A percentile compares a stretch with the other conserved stretches of the same genome.
Evolutionary conservation across 2,329 filamentous ascomycete genomes (phyloP).

Genomic region (Penicillium corylophilum): DNA sequence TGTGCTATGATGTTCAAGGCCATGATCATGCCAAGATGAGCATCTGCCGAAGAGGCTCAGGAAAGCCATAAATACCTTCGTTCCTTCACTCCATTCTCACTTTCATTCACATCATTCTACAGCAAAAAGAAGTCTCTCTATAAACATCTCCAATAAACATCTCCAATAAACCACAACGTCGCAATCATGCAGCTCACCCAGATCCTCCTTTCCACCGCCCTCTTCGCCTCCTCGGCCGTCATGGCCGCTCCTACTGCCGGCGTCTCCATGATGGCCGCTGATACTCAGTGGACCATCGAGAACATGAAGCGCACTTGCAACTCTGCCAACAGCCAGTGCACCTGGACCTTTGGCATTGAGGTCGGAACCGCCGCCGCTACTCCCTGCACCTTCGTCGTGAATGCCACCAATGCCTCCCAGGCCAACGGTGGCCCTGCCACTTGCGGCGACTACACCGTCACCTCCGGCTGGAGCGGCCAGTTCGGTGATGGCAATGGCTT

Average conservation of each 20-base stretch:
- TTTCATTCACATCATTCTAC: neutral
- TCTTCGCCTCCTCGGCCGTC: slow-evolving; percentile 37
- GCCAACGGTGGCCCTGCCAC: slow-evolving; percentile 42
- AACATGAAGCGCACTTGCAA: slow-evolving; percentile 45
- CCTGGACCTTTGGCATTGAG: slow-evolving; percentile 48
- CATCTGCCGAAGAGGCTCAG: neutral
- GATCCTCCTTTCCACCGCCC: slow-evolving; percentile 33
- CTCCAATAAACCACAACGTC: slow-evolving; percentile 7
- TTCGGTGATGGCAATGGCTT: slow-evolving; percentile 56
- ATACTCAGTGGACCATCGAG: slow-evolving; percentile 47
- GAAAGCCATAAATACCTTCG: slow-evolving; percentile 15
- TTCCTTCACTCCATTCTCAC: neutral
- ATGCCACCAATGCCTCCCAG: slow-evolving; percentile 35
- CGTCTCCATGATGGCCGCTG: slow-evolving; percentile 43
- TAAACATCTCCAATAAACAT: neutral
- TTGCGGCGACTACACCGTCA: slow-evolving; percentile 54
- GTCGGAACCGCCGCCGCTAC: slow-evolving; percentile 29
- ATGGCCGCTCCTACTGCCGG: slow-evolving; percentile 38
- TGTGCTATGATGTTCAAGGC: neutral
- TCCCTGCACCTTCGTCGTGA: slow-evolving; percentile 43
- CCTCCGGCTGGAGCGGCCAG: slow-evolving; percentile 57
- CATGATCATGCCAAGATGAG: neutral
- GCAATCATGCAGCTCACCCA: slow-evolving; percentile 48
- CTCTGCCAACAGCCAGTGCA: slow-evolving; percentile 41
- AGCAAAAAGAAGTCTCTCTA: neutral